Conservation (phyloP, 2,329 filamentous ascomycete genomes). For the Catunica adiposa region DNA sequence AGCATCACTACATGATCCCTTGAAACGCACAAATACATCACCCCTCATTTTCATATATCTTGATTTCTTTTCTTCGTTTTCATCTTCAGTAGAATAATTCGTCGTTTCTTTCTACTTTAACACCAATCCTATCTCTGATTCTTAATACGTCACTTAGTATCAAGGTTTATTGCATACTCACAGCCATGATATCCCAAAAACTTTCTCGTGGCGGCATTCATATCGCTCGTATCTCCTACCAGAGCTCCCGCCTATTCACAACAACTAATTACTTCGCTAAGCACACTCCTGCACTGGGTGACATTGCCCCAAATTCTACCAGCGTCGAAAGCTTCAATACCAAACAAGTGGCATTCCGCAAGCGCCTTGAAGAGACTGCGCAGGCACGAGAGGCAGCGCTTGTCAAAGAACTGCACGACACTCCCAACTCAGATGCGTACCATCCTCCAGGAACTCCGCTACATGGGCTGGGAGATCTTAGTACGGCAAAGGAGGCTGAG, state of each 20-base stretch:
- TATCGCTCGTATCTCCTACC: background rate
- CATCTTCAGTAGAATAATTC: too few species aligned
- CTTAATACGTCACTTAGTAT: background rate
- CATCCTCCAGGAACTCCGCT: conserved; percentile 16
- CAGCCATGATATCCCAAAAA: background rate
- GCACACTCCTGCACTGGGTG: conserved; percentile 61
- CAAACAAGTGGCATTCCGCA: conserved; percentile 75
- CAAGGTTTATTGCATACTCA: too few species aligned
- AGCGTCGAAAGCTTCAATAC: conserved; percentile 60
- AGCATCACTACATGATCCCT: background rate
- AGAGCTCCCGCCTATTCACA: conserved; percentile 25
- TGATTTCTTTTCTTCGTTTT: background rate
- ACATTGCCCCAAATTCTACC: conserved; percentile 52
- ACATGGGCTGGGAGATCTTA: conserved; percentile 44
- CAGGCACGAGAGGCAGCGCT: conserved; percentile 36
- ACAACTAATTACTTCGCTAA: conserved; percentile 20
- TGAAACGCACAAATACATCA: background rate
- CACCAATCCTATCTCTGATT: background rate
- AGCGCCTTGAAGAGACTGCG: conserved; percentile 59
- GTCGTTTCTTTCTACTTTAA: background rate
- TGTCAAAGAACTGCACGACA: conserved; percentile 6
- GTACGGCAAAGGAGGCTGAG: conserved; percentile 30
- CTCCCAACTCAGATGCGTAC: conserved; percentile 6
- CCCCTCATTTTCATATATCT: background rate
- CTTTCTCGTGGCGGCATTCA: background rate